Percentiles rank a stretch among this genome's conserved stretches.
These are phyloP conservation scores for Colletotrichum truncatum DNA, from an alignment of 2,329 filamentous ascomycete species.

Conservation along the genomic window DNA sequence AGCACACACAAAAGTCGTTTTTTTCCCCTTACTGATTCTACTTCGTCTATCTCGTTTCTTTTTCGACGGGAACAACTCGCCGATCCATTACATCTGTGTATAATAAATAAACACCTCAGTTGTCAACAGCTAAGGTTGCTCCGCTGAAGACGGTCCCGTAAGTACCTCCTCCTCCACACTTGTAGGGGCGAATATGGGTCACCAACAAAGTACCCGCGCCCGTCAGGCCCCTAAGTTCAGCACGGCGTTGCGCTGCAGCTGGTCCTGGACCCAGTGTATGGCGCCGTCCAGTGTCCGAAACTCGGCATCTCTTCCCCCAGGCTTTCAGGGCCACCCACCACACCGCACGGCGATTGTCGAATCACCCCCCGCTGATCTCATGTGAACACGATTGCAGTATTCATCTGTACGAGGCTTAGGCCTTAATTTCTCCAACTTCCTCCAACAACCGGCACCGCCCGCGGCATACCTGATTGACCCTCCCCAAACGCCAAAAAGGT, in stretches of 20 bases:
- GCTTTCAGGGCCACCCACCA: not conserved
- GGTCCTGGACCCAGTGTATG: not conserved
- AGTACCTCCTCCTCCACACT: not conserved
- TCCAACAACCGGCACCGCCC: conserved; percentile 22
- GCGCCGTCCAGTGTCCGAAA: conserved; percentile 22
- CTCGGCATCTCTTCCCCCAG: conserved; percentile 13
- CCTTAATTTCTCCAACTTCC: conserved; percentile 11
- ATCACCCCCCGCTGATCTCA: conserved; percentile 27
- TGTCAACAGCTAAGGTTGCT: no score
- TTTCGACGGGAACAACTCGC: no score
- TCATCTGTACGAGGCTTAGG: not conserved
- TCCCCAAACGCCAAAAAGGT: not conserved
- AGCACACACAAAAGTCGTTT: not conserved
- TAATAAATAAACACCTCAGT: no score
- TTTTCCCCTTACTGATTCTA: not conserved
- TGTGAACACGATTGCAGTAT: conserved; percentile 31
- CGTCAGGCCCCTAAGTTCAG: not conserved
- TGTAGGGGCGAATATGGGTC: no score
- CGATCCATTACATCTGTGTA: no score
- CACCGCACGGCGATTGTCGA: conserved; percentile 17
- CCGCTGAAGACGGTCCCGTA: no score
- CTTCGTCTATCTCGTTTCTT: not conserved
- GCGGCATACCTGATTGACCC: conserved; percentile 15
- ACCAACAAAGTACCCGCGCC: not conserved
- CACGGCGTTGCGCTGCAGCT: not conserved